These are phyloP conservation scores for Gaillardinia entomophila DNA, from an alignment of 805 yeast genomes.

Conservation along the genomic window DNA sequence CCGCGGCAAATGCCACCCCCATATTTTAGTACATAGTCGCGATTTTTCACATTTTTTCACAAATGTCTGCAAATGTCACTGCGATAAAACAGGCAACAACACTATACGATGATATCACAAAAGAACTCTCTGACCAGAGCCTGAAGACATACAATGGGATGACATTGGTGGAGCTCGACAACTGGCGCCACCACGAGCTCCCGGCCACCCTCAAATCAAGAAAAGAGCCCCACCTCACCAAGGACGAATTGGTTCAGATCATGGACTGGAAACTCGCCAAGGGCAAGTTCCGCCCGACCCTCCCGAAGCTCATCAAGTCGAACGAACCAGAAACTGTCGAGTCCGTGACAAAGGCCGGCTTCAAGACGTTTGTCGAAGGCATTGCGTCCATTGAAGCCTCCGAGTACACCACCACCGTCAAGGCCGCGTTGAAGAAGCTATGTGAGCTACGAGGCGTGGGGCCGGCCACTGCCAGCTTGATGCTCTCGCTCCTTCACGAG, in stretches of 20 bases:
- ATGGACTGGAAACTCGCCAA: constrained; percentile 47
- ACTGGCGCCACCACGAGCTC: constrained; percentile 27
- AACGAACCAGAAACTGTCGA: constrained; percentile 27
- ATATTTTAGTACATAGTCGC: too few relatives aligned
- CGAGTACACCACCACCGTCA: constrained; percentile 14
- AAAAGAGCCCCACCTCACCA: constrained; percentile 23
- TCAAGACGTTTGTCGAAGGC: constrained; percentile 5
- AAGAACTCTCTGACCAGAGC: constrained; percentile 20
- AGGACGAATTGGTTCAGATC: constrained; percentile 32
- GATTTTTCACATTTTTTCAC: too few relatives aligned
- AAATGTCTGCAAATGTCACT: too few relatives aligned
- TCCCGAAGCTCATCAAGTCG: constrained; percentile 35
- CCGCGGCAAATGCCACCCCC: constrained; percentile 2
- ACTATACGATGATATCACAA: constrained; percentile 22
- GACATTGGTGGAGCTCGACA: constrained; percentile 29
- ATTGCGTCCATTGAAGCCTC: not conserved
- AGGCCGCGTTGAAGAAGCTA: constrained; percentile 20
- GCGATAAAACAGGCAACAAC: too few relatives aligned
- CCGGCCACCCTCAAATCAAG: constrained; percentile 17
- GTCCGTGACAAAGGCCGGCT: constrained; percentile 23
- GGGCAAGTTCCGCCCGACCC: constrained; percentile 41
- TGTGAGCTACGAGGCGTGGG: constrained; percentile 43
- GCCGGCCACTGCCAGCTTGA: constrained; percentile 44
- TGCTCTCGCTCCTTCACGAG: constrained; percentile 27
- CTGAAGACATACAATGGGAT: constrained; percentile 19